Conservation (phyloP, 2,329 filamentous ascomycete species). For the Rutstroemia sp. region DNA sequence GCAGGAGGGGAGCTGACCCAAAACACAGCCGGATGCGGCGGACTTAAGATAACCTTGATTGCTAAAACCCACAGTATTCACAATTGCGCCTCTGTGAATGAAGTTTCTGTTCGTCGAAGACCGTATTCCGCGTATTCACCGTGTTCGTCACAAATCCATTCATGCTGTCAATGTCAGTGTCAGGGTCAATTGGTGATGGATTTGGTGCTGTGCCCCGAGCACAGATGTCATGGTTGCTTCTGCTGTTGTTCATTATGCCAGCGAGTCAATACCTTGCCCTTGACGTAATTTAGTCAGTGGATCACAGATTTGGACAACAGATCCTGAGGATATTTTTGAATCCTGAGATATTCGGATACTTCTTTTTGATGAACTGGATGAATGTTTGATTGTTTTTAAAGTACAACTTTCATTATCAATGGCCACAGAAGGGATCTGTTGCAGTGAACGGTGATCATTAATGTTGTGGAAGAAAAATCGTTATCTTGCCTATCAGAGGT, state of each 20-base stretch:
- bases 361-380: too few relatives aligned
- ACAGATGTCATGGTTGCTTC: background rate
- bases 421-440: too few relatives aligned
- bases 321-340: too few relatives aligned
- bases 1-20: slow-evolving; percentile 1
- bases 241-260: background rate
- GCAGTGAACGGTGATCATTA: too few relatives aligned
- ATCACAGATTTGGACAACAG: background rate
- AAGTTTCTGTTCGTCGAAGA: background rate
- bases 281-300: background rate
- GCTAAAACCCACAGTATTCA: background rate
- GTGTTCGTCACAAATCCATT: too few relatives aligned
- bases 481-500: too few relatives aligned
- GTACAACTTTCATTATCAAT: too few relatives aligned
- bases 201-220: background rate
- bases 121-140: too few relatives aligned
- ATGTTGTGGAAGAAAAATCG: too few relatives aligned
- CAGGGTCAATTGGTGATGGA: background rate
- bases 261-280: background rate
- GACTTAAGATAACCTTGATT: background rate
- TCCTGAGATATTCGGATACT: too few relatives aligned
- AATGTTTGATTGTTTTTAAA: too few relatives aligned
- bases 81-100: background rate
- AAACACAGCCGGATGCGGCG: slow-evolving; percentile 3
- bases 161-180: background rate